Conservation (phyloP, 108 stramenopile species). For the Cyclotella baltica region DNA sequence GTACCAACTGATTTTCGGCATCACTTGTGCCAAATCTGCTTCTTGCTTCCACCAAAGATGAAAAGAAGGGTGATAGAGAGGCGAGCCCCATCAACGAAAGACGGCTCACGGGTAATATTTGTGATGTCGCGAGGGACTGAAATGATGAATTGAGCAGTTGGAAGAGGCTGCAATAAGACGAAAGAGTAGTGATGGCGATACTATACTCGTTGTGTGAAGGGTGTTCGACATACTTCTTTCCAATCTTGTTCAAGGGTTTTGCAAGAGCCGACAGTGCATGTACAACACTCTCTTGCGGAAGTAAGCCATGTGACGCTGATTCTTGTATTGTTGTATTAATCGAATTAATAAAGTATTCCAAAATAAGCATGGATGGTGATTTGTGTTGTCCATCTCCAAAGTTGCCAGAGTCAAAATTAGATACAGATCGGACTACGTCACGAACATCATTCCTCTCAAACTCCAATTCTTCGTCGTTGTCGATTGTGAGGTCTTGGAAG, state of each 20-base stretch:
- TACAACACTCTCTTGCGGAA: slow-evolving; percentile 69
- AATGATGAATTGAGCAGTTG: slow-evolving; percentile 34
- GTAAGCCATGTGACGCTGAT: slow-evolving; percentile 10
- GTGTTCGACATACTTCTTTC: slow-evolving; percentile 22
- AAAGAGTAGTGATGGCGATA: slow-evolving; percentile 22
- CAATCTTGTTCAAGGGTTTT: slow-evolving; percentile 66
- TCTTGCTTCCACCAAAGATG: slow-evolving; percentile 19
- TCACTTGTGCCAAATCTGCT: slow-evolving; percentile 10
- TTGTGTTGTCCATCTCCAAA: slow-evolving; percentile 11
- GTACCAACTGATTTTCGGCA: slow-evolving; percentile 27
- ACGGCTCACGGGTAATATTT: slow-evolving; percentile 64
- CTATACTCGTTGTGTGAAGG: slow-evolving; percentile 12
- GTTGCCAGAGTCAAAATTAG: slow-evolving; percentile 33
- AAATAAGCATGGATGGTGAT: slow-evolving; percentile 44
- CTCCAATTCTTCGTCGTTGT: slow-evolving; percentile 86
- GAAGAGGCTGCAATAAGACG: slow-evolving; percentile 29
- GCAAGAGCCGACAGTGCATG: slow-evolving; percentile 82
- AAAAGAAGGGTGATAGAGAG: slow-evolving; percentile 70
- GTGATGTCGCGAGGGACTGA: slow-evolving; percentile 19
- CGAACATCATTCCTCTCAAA: slow-evolving; percentile 84
- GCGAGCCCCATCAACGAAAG: slow-evolving; percentile 66
- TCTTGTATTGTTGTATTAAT: slow-evolving; percentile 39
- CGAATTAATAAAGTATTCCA: slow-evolving; percentile 35
- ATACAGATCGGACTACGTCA: slow-evolving; percentile 75
- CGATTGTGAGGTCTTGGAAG: slow-evolving; percentile 60